These are phyloP conservation scores for Thermothielavioides terrestris DNA, from an alignment of 495 filamentous ascomycete genomes.

Conservation along the genomic window DNA sequence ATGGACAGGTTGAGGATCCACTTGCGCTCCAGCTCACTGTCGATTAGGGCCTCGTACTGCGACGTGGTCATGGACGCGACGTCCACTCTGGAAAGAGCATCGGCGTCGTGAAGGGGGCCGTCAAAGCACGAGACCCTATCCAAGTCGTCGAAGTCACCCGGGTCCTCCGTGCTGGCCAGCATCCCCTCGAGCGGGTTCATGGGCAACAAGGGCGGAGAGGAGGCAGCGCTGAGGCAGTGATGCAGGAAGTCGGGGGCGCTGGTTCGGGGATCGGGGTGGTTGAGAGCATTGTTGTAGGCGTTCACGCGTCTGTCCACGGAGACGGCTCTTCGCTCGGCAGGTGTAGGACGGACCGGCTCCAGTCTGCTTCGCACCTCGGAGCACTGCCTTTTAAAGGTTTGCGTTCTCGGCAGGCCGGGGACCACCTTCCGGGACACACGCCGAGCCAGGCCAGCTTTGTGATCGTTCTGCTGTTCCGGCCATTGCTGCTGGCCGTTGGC, in stretches of 20 bases:
- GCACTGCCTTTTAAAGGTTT: constrained; percentile 72
- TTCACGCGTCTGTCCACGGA: constrained; percentile 60
- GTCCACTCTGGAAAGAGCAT: constrained; percentile 26
- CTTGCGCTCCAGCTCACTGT: constrained; percentile 72
- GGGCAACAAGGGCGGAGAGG: constrained; percentile 20
- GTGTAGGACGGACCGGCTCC: constrained; percentile 49
- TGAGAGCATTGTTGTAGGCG: constrained; percentile 19
- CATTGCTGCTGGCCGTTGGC: constrained; percentile 2
- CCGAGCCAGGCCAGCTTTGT: constrained; percentile 24
- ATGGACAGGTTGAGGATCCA: constrained; percentile 99
- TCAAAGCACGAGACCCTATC: constrained; percentile 11
- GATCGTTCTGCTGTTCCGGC: constrained; percentile 15
- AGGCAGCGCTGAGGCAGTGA: constrained; percentile 11
- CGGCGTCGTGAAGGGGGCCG: constrained; percentile 8
- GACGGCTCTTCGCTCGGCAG: constrained; percentile 60
- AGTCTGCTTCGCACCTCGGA: constrained; percentile 70
- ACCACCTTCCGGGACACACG: constrained; percentile 62
- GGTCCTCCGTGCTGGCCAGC: constrained; percentile 6
- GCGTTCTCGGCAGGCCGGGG: constrained; percentile 64
- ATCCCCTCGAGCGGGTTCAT: constrained; percentile 26
- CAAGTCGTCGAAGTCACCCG: constrained; percentile 9
- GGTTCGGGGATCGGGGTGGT: constrained; percentile 29
- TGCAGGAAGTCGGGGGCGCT: constrained; percentile 38
- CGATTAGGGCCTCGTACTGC: constrained; percentile 52
- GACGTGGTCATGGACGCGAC: constrained; percentile 41